Conservation (phyloP, 164 flowering plant genomes). For the Echeveria elegans region DNA sequence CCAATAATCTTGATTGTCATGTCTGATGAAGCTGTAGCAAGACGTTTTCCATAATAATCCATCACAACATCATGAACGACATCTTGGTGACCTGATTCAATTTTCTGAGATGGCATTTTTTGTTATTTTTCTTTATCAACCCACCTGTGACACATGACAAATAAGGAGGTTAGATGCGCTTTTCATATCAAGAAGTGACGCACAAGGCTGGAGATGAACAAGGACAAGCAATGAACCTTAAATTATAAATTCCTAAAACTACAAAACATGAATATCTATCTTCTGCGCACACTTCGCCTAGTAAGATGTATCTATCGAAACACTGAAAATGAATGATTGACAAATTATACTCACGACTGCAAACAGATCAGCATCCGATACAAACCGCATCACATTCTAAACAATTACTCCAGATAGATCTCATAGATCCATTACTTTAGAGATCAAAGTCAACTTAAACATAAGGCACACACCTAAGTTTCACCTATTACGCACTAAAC, state of each 20-base stretch:
- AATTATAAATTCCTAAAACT: background rate
- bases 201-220: background rate
- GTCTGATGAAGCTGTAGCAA: slow-evolving; percentile 30
- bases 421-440: too few species aligned
- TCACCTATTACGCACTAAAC: too few species aligned
- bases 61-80: slow-evolving; percentile 25
- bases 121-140: background rate
- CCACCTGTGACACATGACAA: background rate
- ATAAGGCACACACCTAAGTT: too few species aligned
- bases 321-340: background rate
- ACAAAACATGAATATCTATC: background rate
- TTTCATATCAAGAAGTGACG: too few species aligned
- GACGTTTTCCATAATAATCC: slow-evolving; percentile 34
- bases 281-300: background rate
- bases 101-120: slow-evolving; percentile 24
- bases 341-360: background rate
- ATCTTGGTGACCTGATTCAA: slow-evolving; percentile 30
- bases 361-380: background rate
- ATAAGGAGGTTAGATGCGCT: background rate
- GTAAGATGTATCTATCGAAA: background rate
- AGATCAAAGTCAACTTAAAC: background rate
- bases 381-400: background rate
- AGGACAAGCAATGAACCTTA: background rate
- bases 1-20: slow-evolving; percentile 25
- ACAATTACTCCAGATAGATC: background rate